Evolutionary conservation across 2,329 filamentous ascomycete genomes (phyloP).

Genomic region (Alternaria sp.): DNA sequence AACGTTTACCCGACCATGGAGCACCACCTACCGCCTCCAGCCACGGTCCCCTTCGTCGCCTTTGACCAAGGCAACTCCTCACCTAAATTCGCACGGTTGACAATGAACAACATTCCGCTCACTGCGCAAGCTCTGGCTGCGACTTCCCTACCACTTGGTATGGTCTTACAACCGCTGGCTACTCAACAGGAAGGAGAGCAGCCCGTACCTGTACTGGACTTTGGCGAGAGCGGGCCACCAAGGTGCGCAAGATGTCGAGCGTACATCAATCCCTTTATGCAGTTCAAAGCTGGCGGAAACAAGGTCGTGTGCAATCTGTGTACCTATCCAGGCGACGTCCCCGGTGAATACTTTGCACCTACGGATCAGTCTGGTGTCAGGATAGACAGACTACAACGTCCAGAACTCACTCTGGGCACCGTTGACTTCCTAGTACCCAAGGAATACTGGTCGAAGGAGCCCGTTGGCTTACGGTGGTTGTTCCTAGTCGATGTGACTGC

Average conservation of each 20-base stretch:
- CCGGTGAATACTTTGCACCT: conserved; percentile 90
- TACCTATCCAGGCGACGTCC: conserved; percentile 94
- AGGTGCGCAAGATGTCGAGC: conserved; percentile 91
- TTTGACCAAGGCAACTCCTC: conserved; percentile 96
- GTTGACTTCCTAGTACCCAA: conserved; percentile 97
- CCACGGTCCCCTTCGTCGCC: conserved; percentile 88
- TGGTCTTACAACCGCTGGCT: conserved; percentile 88
- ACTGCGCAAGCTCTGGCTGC: conserved; percentile 79
- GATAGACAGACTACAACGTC: conserved; percentile 85
- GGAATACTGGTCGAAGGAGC: conserved; percentile 97
- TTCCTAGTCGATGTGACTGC: conserved; percentile 95
- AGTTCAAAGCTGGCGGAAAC: conserved; percentile 90
- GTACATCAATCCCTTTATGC: conserved; percentile 99
- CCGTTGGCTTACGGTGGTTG: conserved; percentile 84
- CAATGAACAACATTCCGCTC: conserved; percentile 90
- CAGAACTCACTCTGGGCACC: conserved; percentile 88
- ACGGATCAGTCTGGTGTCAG: conserved; percentile 86
- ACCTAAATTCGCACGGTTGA: conserved; percentile 90
- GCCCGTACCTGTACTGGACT: conserved; percentile 90
- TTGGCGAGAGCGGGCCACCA: conserved; percentile 88
- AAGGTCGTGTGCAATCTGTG: conserved; percentile 99
- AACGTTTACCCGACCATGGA: conserved; percentile 97
- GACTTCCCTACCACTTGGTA: conserved; percentile 84
- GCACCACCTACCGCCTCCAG: conserved; percentile 87
- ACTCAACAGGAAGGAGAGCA: conserved; percentile 83